phyloP scores from a whole-genome alignment of 2,329 filamentous ascomycete species.

The Coniochaeta pulveracea region DNA sequence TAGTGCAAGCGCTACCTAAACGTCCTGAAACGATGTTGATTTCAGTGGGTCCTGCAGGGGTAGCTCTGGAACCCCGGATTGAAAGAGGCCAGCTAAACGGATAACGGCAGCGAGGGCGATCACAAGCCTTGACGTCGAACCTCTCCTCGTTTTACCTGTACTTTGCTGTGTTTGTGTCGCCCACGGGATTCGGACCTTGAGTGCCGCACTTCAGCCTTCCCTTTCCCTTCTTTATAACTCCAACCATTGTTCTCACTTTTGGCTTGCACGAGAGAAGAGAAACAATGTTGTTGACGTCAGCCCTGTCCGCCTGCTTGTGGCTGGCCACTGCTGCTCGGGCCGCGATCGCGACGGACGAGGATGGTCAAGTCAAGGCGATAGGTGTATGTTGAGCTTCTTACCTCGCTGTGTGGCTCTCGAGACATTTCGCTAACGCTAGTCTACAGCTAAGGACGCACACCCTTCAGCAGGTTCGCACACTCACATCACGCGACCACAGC shows the following conservation, averaged over 20 bases:
- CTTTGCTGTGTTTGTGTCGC: slow-evolving; percentile 2
- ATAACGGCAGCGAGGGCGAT: slow-evolving; percentile 5
- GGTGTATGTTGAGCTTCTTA: slow-evolving; percentile 23
- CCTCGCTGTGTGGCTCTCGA: neutral
- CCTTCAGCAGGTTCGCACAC: slow-evolving; percentile 55
- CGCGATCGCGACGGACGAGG: slow-evolving; percentile 35
- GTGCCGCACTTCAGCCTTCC: slow-evolving; percentile 1
- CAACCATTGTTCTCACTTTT: slow-evolving; percentile 3
- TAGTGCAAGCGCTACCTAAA: too few relatives aligned
- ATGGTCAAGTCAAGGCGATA: slow-evolving; percentile 36
- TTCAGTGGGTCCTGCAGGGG: slow-evolving; percentile 2
- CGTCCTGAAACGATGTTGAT: too few relatives aligned
- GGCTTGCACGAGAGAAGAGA: slow-evolving; percentile 2
- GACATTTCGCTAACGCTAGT: slow-evolving; percentile 8
- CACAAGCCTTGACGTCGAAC: neutral
- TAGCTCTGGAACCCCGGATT: slow-evolving; percentile 6
- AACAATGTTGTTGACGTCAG: slow-evolving; percentile 34
- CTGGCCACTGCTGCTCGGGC: slow-evolving; percentile 39
- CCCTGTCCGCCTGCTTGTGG: slow-evolving; percentile 32
- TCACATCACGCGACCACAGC: slow-evolving; percentile 4
- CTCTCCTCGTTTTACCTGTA: slow-evolving; percentile 5
- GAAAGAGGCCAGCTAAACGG: slow-evolving; percentile 11
- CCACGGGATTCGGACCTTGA: neutral
- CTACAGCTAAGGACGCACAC: slow-evolving; percentile 76
- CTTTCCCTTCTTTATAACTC: slow-evolving; percentile 6